A percentile compares a stretch with the other conserved stretches of the same genome.
phyloP scores from a whole-genome alignment of 805 yeast species.

The Metschnikowia picachoensis region DNA sequence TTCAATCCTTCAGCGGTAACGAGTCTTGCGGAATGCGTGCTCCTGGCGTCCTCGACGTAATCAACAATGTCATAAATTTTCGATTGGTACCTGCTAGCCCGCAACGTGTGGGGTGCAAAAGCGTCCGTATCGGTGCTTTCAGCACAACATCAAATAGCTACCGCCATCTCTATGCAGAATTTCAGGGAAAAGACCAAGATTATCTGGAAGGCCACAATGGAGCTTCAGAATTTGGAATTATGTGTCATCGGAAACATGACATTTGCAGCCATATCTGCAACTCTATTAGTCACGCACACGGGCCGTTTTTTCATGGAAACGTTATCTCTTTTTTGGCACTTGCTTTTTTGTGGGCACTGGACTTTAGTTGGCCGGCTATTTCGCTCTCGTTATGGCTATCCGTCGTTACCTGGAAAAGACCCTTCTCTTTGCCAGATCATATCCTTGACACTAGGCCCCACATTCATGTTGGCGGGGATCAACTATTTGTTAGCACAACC shows the following conservation, averaged over 20 bases:
- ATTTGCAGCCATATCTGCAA: slow-evolving; percentile 16
- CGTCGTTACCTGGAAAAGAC: slow-evolving; percentile 19
- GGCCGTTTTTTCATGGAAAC: slow-evolving; percentile 38
- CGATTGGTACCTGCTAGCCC: slow-evolving; percentile 16
- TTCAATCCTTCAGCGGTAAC: slow-evolving; percentile 15
- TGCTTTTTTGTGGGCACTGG: slow-evolving; percentile 54
- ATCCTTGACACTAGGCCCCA: slow-evolving; percentile 74
- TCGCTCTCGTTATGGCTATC: slow-evolving; percentile 52
- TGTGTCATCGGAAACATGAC: slow-evolving; percentile 11
- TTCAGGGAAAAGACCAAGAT: slow-evolving; percentile 19
- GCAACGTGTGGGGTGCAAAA: slow-evolving; percentile 18
- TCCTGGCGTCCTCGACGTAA: slow-evolving; percentile 15
- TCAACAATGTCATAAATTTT: slow-evolving; percentile 15
- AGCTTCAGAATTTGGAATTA: slow-evolving; percentile 19
- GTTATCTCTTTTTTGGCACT: slow-evolving; percentile 63
- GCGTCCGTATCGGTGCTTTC: slow-evolving; percentile 21
- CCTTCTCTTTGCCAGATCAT: slow-evolving; percentile 62
- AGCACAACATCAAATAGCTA: slow-evolving; percentile 20
- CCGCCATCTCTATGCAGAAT: slow-evolving; percentile 20
- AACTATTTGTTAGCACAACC: slow-evolving; percentile 69
- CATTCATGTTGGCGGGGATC: slow-evolving; percentile 79
- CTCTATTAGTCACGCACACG: slow-evolving; percentile 13
- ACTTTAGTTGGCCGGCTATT: slow-evolving; percentile 66
- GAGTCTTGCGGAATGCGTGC: slow-evolving; percentile 12
- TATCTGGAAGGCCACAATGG: slow-evolving; percentile 20